phyloP scores from a whole-genome alignment of 352 stramenopile genomes.

The Aphanomyces cochlioides region DNA sequence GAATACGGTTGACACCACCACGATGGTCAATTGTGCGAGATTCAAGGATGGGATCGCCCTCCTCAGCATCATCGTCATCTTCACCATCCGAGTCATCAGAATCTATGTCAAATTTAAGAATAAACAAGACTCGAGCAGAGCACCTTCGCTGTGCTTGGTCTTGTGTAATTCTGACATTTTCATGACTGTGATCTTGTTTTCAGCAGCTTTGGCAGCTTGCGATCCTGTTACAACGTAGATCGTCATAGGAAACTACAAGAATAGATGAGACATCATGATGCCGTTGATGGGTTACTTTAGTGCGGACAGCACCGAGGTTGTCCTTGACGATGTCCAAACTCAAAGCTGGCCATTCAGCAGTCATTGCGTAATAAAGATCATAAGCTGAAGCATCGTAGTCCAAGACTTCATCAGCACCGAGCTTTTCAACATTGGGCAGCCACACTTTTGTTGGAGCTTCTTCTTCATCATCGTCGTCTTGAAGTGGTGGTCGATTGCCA shows the following conservation, averaged over 20 bases:
- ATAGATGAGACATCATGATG: too few relatives aligned
- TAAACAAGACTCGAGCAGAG: too few relatives aligned
- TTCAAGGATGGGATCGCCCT: constrained; percentile 95
- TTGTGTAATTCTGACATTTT: constrained; percentile 97
- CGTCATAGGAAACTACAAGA: constrained; percentile 89
- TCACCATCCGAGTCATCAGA: constrained; percentile 65
- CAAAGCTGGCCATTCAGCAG: constrained; percentile 96
- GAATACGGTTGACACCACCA: constrained; percentile 94
- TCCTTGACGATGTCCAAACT: constrained; percentile 97
- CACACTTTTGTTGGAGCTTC: constrained; percentile 87
- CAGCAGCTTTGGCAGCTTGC: constrained; percentile 88
- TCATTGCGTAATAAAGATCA: constrained; percentile 99
- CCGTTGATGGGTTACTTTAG: constrained; percentile 36
- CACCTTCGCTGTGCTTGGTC: constrained; percentile 67
- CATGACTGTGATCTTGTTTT: constrained; percentile 98
- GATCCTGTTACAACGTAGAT: constrained; percentile 95
- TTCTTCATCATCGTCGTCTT: constrained; percentile 50
- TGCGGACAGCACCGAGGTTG: constrained; percentile 90
- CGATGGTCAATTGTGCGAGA: constrained; percentile 93
- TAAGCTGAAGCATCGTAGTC: constrained; percentile 99
- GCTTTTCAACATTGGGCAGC: constrained; percentile 88
- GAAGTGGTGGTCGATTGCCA: not conserved
- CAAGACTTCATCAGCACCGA: constrained; percentile 92
- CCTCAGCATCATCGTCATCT: constrained; percentile 87
- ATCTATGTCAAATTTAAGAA: constrained; percentile 31